phyloP scores from a whole-genome alignment of 345 rosid genomes.

The Melaleuca quinquenervia region DNA sequence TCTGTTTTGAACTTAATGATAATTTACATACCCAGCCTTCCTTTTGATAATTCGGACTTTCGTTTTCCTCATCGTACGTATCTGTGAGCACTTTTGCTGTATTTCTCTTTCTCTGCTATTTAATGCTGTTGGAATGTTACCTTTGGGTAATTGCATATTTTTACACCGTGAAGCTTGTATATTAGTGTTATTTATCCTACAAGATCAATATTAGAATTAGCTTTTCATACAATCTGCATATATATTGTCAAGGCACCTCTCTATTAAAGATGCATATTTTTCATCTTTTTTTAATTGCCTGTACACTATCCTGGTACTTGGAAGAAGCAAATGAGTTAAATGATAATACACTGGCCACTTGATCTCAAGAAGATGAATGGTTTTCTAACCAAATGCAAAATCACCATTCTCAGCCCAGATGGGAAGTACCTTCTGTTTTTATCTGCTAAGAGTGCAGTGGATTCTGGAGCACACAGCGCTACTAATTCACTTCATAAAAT shows the following conservation, averaged over 20 bases:
- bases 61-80: neutral
- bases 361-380: neutral
- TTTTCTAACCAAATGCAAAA: neutral
- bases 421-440: constrained; percentile 68
- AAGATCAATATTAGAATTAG: neutral
- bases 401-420: constrained; percentile 52
- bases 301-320: neutral
- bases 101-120: neutral
- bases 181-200: neutral
- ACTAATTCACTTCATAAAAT: constrained; percentile 75
- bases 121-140: neutral
- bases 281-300: neutral
- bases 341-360: neutral
- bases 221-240: neutral
- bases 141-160: neutral
- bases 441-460: constrained; percentile 67
- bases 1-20: neutral
- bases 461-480: constrained; percentile 62
- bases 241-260: neutral
- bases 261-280: neutral
- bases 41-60: neutral
- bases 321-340: neutral
- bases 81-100: neutral
- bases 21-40: neutral
- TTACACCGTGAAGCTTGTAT: neutral